Base-by-base conservation (phyloP, 352 stramenopile genomes). In the Globisporangium iwayamae region DNA sequence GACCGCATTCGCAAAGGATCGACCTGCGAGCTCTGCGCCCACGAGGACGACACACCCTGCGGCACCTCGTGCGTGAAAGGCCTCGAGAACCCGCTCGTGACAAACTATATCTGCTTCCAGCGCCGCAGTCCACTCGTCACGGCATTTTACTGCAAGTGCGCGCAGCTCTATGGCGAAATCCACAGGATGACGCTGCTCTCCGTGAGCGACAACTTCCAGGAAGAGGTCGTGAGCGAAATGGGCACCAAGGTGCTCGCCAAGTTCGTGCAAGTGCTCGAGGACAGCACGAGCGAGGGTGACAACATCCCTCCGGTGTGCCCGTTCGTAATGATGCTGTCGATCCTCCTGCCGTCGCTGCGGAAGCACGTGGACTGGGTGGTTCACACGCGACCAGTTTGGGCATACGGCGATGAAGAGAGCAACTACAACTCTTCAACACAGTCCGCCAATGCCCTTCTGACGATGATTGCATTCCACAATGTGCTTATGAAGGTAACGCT, bases 301-400 rank as follows among this genome's bases (percentile, higher is more conserved):
- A 8, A 14, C 13, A 47, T 20, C 9, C 18, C 22, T 25, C 47
- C 65, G 1, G 69, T 64, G 13, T 81, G 69, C 51, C 79, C 81
- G 43, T 88, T 87, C 54, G 79, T 87, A 50, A 90, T 90, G 79
- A 58, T 87, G 47, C 61, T 91, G 2, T 89, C 82, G 0, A 78
- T 87, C 45, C 14, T 87, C 11, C 20, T 88, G 38, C 79, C 82
- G 51, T 71, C 69, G 43, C 69, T 91, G 52, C 75, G 79, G 30
- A 87, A 88, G 56, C 78, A 85, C 25, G 46, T 88, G n/a, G 57
- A 70, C 5, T 91, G 72, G 72, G 73, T 81, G 28, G 38, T 74
- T 46, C 61, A 66, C 16, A 85, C 70, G 1, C 75, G 78, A 30
- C 46, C 54, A 7, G 20, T 77, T 5, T 89, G 79, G 81, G 75